These are phyloP conservation scores for Pezicula rhizophila DNA, from an alignment of 2,329 filamentous ascomycete genomes.

Conservation along the genomic window DNA sequence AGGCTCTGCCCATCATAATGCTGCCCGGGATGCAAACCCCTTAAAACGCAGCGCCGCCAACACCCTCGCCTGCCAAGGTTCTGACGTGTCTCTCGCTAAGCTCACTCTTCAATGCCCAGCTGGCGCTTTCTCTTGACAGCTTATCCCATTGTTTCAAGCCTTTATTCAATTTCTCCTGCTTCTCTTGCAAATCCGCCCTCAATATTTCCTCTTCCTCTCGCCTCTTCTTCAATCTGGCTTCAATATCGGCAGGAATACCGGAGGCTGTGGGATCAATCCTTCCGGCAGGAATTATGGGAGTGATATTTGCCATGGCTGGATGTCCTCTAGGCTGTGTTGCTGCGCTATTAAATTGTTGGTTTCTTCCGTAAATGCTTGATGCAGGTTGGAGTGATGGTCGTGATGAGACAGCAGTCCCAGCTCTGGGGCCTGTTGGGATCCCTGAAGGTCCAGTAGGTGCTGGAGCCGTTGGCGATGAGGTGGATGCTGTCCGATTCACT, in stretches of 20 bases:
- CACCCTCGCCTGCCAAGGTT: conserved; percentile 27
- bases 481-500: conserved; percentile 16
- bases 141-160: conserved; percentile 26
- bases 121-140: conserved; percentile 21
- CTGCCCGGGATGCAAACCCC: too few species aligned
- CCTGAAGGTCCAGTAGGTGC: conserved; percentile 13
- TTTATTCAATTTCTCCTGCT: conserved; percentile 26
- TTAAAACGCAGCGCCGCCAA: conserved; percentile 28
- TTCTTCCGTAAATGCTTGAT: conserved; percentile 17
- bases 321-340: conserved; percentile 23
- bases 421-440: conserved; percentile 23
- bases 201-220: conserved; percentile 27
- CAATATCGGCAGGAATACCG: conserved; percentile 22
- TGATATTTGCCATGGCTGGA: conserved; percentile 26
- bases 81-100: conserved; percentile 28
- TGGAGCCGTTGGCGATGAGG: conserved; percentile 20
- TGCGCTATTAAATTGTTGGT: conserved; percentile 6
- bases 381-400: conserved; percentile 22
- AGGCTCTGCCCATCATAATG: too few species aligned
- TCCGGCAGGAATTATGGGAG: conserved; percentile 25
- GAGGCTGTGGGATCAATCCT: conserved; percentile 25
- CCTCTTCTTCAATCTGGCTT: conserved; percentile 22
- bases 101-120: conserved; percentile 24
- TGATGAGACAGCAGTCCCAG: conserved; percentile 21
- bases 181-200: conserved; percentile 22